Evolutionary conservation across 192 early-diverging fungal species (phyloP).

Genomic region (Coemansia sp.): DNA sequence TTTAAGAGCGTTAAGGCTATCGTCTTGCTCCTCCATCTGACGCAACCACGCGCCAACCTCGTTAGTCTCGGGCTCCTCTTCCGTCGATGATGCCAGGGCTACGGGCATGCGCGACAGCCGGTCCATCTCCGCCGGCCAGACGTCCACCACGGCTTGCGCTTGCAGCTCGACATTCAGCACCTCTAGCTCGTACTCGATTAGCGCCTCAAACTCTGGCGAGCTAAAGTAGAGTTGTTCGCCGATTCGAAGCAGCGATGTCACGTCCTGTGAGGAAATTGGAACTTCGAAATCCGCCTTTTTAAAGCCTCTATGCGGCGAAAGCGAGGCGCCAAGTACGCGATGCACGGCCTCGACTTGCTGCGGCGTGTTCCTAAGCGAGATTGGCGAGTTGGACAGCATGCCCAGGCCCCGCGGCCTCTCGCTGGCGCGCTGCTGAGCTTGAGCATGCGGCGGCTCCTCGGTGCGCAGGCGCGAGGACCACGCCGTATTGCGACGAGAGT

Average conservation of each 20-base stretch:
- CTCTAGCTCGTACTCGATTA: constrained; percentile 36
- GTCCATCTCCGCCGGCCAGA: background rate
- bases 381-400: background rate
- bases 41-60: background rate
- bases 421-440: background rate
- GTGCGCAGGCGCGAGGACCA: constrained; percentile 4
- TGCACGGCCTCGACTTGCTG: constrained; percentile 28
- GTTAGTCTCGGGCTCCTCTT: background rate
- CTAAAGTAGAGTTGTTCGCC: constrained; percentile 48
- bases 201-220: constrained; percentile 46
- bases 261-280: constrained; percentile 20
- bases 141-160: background rate
- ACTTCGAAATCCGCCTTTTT: background rate
- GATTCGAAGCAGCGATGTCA: constrained; percentile 22
- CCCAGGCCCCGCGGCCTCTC: background rate
- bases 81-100: background rate
- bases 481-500: background rate
- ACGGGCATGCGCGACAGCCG: constrained; percentile 13
- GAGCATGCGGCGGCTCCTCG: background rate
- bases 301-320: background rate
- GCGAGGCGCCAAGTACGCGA: constrained; percentile 16
- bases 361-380: background rate
- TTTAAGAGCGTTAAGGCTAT: too few species aligned
- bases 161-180: constrained; percentile 17
- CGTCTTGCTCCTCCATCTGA: too few species aligned